Evolutionary conservation across 148 eudicot species (phyloP).

Genomic region (Rhododendron mucronatum): DNA sequence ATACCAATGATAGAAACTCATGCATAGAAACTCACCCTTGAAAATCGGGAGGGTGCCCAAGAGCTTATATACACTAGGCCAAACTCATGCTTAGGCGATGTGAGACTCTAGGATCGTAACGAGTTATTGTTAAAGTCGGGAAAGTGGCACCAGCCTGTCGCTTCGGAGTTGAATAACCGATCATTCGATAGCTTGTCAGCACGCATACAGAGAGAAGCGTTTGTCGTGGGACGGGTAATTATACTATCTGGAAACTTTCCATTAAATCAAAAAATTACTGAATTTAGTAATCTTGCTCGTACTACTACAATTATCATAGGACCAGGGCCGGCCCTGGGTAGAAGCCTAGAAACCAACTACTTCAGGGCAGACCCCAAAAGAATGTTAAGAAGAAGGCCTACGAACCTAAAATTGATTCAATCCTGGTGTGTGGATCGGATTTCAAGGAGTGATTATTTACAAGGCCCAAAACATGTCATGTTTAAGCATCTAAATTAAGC

Average conservation of each 20-base stretch:
- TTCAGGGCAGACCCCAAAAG: too few relatives aligned
- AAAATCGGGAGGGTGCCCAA: too few relatives aligned
- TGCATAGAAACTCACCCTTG: too few relatives aligned
- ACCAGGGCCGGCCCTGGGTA: neutral
- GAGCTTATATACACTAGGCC: too few relatives aligned
- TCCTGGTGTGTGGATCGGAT: neutral
- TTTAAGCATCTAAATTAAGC: neutral
- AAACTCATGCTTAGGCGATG: too few relatives aligned
- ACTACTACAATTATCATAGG: too few relatives aligned
- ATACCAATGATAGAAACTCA: too few relatives aligned
- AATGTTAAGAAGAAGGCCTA: too few relatives aligned
- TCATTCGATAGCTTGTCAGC: neutral
- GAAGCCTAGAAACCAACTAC: too few relatives aligned
- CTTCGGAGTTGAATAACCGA: too few relatives aligned
- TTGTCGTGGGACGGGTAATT: neutral
- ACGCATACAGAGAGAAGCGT: neutral
- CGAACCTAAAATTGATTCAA: too few relatives aligned
- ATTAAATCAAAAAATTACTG: neutral
- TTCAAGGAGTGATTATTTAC: neutral
- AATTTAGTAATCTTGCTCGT: neutral
- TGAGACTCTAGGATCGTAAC: too few relatives aligned
- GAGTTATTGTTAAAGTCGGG: neutral
- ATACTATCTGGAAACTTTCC: neutral
- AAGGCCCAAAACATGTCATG: neutral
- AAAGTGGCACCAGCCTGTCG: neutral